Conservation (phyloP, 768 basidiomycete species). For the Basidioascus undulatus region DNA sequence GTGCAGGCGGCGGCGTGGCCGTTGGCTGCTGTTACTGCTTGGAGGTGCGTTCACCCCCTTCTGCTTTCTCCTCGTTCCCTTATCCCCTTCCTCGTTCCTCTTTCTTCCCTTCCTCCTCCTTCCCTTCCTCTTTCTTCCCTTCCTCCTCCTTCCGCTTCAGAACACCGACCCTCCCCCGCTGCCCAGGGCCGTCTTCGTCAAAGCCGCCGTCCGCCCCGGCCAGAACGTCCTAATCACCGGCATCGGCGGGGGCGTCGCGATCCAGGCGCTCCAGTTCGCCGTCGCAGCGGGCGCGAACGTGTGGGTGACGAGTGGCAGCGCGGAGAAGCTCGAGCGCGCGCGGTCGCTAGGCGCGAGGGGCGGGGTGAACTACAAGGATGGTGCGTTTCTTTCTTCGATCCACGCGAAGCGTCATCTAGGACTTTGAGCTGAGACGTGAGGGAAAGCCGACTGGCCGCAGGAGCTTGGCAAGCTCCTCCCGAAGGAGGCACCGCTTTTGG, state of each 20-base stretch:
- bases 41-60: slow-evolving; percentile 31
- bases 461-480: slow-evolving; percentile 26
- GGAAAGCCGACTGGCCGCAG: slow-evolving; percentile 18
- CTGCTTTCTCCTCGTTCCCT: background rate
- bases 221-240: slow-evolving; percentile 45
- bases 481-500: slow-evolving; percentile 19
- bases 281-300: slow-evolving; percentile 46
- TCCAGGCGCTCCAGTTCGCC: slow-evolving; percentile 48
- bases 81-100: background rate
- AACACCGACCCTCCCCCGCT: no score
- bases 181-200: slow-evolving; percentile 36
- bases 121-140: background rate
- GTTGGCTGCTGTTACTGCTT: slow-evolving; percentile 51
- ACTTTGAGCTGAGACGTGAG: no score
- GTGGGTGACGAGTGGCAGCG: slow-evolving; percentile 53
- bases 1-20: slow-evolving; percentile 49
- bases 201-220: slow-evolving; percentile 35
- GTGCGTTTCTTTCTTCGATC: slow-evolving; percentile 20
- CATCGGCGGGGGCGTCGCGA: slow-evolving; percentile 54
- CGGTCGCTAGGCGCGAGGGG: slow-evolving; percentile 43
- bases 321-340: slow-evolving; percentile 44
- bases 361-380: slow-evolving; percentile 47
- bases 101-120: background rate
- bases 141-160: no score
- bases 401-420: no score